Evolutionary conservation across 805 yeast species (phyloP).

Genomic region (Yamadazyma kitorensis): DNA sequence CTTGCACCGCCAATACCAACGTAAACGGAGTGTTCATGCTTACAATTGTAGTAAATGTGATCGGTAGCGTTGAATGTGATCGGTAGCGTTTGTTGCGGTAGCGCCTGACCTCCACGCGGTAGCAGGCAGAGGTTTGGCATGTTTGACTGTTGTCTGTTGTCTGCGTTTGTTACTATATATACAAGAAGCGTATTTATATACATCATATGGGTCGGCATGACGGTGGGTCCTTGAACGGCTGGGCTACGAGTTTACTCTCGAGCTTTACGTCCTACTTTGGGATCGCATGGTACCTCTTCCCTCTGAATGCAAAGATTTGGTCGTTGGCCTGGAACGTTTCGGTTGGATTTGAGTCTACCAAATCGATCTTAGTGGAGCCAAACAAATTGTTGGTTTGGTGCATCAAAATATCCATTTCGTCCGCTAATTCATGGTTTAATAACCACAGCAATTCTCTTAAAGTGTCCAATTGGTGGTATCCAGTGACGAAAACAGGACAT

Average conservation of each 20-base stretch:
- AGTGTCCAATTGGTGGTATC: slow-evolving; percentile 76
- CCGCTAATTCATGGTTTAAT: slow-evolving; percentile 51
- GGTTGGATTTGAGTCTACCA: slow-evolving; percentile 88
- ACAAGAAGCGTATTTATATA: no score
- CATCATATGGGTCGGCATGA: no score
- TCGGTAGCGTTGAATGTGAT: no score
- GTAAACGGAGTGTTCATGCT: slow-evolving; percentile 20
- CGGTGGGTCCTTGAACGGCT: no score
- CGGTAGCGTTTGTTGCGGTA: no score
- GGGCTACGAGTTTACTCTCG: no score
- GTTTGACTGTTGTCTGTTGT: no score
- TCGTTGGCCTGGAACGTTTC: slow-evolving; percentile 92
- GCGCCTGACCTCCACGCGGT: no score
- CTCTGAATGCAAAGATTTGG: slow-evolving; percentile 87
- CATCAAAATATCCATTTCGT: slow-evolving; percentile 80
- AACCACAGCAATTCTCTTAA: slow-evolving; percentile 72
- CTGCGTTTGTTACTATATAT: no score
- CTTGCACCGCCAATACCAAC: slow-evolving; percentile 9
- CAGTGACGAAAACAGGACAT: slow-evolving; percentile 88
- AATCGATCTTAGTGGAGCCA: slow-evolving; percentile 90
- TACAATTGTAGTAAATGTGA: no score
- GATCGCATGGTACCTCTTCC: slow-evolving; percentile 93
- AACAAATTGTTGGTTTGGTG: slow-evolving; percentile 70
- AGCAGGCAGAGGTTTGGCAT: no score
- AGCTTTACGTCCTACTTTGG: no score